Evolutionary conservation across 441 rosid genomes (phyloP).

Genomic region (Hypseocharis bilobata): DNA sequence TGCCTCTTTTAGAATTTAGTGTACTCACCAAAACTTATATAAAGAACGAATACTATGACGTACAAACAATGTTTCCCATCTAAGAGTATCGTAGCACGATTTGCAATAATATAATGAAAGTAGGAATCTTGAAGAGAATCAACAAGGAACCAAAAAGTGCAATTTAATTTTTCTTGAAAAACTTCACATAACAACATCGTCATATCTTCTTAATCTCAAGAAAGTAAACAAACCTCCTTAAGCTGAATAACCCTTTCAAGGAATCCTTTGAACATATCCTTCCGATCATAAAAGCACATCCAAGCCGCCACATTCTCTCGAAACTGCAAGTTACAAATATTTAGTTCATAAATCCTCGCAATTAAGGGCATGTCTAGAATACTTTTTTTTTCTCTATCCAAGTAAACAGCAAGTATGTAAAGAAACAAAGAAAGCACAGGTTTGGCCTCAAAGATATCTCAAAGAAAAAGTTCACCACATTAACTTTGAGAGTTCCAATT

Average conservation of each 20-base stretch:
- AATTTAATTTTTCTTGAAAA: not conserved
- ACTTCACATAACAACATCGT: not conserved
- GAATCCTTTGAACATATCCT: slow-evolving; percentile 58
- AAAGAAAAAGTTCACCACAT: not conserved
- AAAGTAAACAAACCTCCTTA: slow-evolving; percentile 62
- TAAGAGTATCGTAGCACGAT: not conserved
- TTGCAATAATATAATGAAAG: not conserved
- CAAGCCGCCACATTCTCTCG: slow-evolving; percentile 98
- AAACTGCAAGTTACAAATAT: slow-evolving; percentile 45
- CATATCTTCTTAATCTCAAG: slow-evolving; percentile 1
- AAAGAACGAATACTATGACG: not conserved
- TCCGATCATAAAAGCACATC: slow-evolving; percentile 78
- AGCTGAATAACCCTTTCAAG: slow-evolving; percentile 72
- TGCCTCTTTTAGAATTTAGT: not conserved
- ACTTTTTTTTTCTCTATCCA: not conserved
- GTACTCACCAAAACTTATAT: not conserved
- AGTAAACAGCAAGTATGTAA: not conserved
- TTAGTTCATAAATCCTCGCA: slow-evolving; percentile 3
- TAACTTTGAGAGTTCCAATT: no score
- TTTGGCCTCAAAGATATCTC: not conserved
- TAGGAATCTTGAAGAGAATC: slow-evolving; percentile 2
- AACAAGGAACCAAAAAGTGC: not conserved
- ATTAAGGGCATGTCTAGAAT: not conserved
- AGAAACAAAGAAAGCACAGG: not conserved
- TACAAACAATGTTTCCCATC: not conserved